Conservation (phyloP, 2,329 filamentous ascomycete genomes). For the Pestalotiopsis sp. region DNA sequence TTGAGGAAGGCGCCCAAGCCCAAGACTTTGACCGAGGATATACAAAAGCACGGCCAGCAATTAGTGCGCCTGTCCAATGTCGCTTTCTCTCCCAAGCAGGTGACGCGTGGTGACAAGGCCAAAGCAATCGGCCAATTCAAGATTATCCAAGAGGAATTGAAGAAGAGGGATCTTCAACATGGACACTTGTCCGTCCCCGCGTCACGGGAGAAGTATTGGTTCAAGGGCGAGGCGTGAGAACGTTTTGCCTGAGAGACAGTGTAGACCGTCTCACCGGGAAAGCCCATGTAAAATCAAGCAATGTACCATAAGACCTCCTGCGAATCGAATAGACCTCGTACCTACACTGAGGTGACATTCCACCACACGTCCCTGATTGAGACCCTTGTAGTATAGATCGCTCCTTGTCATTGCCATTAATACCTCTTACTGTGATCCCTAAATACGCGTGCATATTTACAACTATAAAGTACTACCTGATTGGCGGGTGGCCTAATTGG, state of each 20-base stretch:
- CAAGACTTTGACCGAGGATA: conserved; percentile 63
- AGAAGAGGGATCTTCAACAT: conserved; percentile 58
- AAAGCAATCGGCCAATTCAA: conserved; percentile 75
- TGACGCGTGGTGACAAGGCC: conserved; percentile 74
- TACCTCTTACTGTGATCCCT: background rate
- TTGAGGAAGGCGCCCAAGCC: conserved; percentile 57
- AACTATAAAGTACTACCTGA: background rate
- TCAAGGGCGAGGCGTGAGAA: conserved; percentile 39
- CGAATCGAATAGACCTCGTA: background rate
- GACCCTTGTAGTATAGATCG: background rate
- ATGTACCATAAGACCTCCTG: background rate
- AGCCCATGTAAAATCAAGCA: conserved; percentile 3
- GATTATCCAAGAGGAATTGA: conserved; percentile 72
- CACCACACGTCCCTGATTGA: background rate
- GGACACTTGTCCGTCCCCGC: conserved; percentile 43
- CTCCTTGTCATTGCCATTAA: no score
- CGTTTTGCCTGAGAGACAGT: background rate
- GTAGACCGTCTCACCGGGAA: background rate
- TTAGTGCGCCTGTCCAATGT: conserved; percentile 65
- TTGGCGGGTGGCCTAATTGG: background rate
- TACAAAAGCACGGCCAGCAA: conserved; percentile 41
- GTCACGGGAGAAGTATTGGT: conserved; percentile 45
- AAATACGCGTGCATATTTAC: background rate
- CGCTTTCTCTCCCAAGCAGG: conserved; percentile 61
- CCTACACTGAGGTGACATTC: background rate